These are phyloP conservation scores for Ustilago sp. DNA, from an alignment of 1,284 basidiomycete species.

Conservation along the genomic window DNA sequence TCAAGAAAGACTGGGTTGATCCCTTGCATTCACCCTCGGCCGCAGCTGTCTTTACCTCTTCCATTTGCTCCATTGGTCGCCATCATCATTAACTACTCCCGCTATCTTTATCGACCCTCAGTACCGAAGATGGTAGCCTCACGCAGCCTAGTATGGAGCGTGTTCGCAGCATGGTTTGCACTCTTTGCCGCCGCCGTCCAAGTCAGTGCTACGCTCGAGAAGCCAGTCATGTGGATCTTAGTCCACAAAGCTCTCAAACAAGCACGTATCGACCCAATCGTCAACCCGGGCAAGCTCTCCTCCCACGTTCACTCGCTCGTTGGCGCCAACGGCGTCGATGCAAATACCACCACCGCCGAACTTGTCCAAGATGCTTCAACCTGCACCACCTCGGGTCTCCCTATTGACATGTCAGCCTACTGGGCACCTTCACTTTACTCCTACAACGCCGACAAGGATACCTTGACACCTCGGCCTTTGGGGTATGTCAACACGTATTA, in stretches of 20 bases:
- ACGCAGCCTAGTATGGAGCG: slow-evolving; percentile 14
- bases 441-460: slow-evolving; percentile 46
- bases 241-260: slow-evolving; percentile 59
- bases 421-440: slow-evolving; percentile 72
- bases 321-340: slow-evolving; percentile 57
- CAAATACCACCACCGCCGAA: slow-evolving; percentile 29
- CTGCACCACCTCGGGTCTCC: slow-evolving; percentile 70
- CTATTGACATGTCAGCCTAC: slow-evolving; percentile 71
- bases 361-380: slow-evolving; percentile 15
- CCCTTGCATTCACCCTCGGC: no score
- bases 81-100: not conserved
- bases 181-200: slow-evolving; percentile 13
- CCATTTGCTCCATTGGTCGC: not conserved
- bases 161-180: slow-evolving; percentile 21
- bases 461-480: slow-evolving; percentile 49
- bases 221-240: slow-evolving; percentile 52
- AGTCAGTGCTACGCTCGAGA: slow-evolving; percentile 14
- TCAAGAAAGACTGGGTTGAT: no score
- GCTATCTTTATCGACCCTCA: not conserved
- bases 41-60: not conserved
- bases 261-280: slow-evolving; percentile 73
- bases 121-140: slow-evolving; percentile 11
- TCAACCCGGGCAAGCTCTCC: slow-evolving; percentile 70
- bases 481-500: slow-evolving; percentile 69
- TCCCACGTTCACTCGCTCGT: slow-evolving; percentile 71